These are phyloP conservation scores for Saccharomycopsis sp. DNA, from an alignment of 805 yeast genomes.

Conservation along the genomic window DNA sequence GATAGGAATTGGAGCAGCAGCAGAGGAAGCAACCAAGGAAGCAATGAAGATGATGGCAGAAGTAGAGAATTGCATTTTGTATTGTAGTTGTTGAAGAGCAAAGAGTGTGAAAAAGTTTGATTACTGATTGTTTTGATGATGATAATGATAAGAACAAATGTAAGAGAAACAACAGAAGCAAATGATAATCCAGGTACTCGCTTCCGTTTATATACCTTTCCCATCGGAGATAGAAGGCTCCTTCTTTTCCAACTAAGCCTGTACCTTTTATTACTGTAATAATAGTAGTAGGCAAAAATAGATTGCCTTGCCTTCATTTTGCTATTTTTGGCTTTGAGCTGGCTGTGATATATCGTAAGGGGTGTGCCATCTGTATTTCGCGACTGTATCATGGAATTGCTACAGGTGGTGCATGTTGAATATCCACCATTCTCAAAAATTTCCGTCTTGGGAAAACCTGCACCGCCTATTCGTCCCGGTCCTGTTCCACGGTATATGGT, in stretches of 20 bases:
- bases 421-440: not conserved
- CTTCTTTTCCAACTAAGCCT: not conserved
- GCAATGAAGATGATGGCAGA: slow-evolving; percentile 7
- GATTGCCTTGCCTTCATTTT: not conserved
- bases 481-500: not conserved
- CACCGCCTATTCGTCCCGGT: not conserved
- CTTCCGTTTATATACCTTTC: not conserved
- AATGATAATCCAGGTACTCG: not conserved
- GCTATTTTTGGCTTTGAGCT: not conserved
- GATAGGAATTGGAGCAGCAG: slow-evolving; percentile 22
- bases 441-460: not conserved
- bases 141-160: not conserved
- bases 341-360: not conserved
- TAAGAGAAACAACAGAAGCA: not conserved
- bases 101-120: not conserved
- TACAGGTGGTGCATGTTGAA: not conserved
- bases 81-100: not conserved
- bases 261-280: not conserved
- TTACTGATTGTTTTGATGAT: not conserved
- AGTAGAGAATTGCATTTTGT: slow-evolving; percentile 16
- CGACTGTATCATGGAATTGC: not conserved
- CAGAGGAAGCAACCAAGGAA: slow-evolving; percentile 14
- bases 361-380: not conserved
- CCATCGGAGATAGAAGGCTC: not conserved
- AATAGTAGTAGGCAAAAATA: not conserved